Base-by-base conservation (phyloP, 352 stramenopile species). In the Pythium brassicae region DNA sequence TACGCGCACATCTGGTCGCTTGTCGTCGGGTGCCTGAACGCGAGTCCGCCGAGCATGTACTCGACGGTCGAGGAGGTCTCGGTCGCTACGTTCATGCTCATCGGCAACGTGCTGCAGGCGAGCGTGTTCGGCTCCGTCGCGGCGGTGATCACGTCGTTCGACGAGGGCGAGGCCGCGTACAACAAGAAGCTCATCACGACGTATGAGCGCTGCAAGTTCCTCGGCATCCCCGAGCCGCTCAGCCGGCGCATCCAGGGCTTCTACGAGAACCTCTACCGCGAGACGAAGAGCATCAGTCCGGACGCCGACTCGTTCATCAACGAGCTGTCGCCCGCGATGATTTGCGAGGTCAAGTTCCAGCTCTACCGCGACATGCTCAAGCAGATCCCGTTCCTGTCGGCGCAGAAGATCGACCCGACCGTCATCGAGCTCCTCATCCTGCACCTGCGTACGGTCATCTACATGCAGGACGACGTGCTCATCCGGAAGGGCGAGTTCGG, bases 361-460 rank as follows among this genome's bases (percentile, higher is more conserved):
- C 40, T 92, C 5, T 90, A 89, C 37, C 71, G 78, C 2, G 76
- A 90, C 29, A 88, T 89, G 77, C 68, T 92, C 68, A 89, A 74
- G 57, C 79, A 89, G 43, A 89, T 89, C 57, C 76, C 76, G 6
- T 92, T 92, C 57, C 61, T 92, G 9, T 89, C 78, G 8, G 65
- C 79, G 2, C 65, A 72, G 10, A 81, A 84, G n/a, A 71, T 89
- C 19, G 76, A 83, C 10, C 65, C 75, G 17, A 72, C 78, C 4
- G 77, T 90, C 15, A 86, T 92, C n/a, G 77, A 89, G 53, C 84
- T 89, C 66, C 66, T 92, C 20, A 86, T 92, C 45, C 53, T 89
- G 40, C 74, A 88, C 35, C 57, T 92, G 25, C 71, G 78, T 22
- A 88, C 79, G 0, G 69, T 88, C 29, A 87, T 87, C 49, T 92